Evolutionary conservation across 2,329 filamentous ascomycete genomes (phyloP).

Genomic region (Nannizziopsis barbatae): DNA sequence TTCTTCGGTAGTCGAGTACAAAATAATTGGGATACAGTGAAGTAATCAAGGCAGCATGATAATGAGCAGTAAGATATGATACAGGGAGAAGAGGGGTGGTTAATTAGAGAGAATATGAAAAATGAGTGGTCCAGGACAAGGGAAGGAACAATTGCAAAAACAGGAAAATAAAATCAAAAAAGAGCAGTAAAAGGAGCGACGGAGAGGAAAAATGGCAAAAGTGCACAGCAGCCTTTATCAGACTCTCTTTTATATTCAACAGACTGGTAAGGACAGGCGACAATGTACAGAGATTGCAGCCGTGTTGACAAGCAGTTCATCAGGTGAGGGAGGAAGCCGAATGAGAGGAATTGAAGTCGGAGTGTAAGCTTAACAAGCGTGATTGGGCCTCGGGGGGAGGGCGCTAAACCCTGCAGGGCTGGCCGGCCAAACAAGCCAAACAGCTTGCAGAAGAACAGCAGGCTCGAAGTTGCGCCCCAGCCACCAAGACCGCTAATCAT

Average conservation of each 20-base stretch:
- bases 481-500: slow-evolving; percentile 1
- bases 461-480: neutral
- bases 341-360: neutral
- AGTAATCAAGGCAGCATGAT: slow-evolving; percentile 9
- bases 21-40: slow-evolving; percentile 10
- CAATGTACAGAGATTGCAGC: neutral
- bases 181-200: slow-evolving; percentile 1
- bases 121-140: neutral
- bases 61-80: slow-evolving; percentile 4
- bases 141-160: neutral
- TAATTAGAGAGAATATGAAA: neutral
- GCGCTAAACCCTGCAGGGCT: slow-evolving; percentile 9
- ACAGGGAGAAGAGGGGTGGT: slow-evolving; percentile 2
- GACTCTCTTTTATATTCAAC: neutral
- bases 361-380: neutral
- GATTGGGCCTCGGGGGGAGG: slow-evolving; percentile 1
- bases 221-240: neutral
- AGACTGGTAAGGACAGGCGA: no score
- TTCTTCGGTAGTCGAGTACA: neutral
- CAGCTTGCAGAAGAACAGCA: neutral
- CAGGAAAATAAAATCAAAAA: neutral
- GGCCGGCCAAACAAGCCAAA: slow-evolving; percentile 11
- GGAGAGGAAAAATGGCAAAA: neutral
- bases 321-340: neutral
- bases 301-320: neutral